These are phyloP conservation scores for Capsicum baccatum DNA, from an alignment of 257 asterid genomes.

Conservation along the genomic window DNA sequence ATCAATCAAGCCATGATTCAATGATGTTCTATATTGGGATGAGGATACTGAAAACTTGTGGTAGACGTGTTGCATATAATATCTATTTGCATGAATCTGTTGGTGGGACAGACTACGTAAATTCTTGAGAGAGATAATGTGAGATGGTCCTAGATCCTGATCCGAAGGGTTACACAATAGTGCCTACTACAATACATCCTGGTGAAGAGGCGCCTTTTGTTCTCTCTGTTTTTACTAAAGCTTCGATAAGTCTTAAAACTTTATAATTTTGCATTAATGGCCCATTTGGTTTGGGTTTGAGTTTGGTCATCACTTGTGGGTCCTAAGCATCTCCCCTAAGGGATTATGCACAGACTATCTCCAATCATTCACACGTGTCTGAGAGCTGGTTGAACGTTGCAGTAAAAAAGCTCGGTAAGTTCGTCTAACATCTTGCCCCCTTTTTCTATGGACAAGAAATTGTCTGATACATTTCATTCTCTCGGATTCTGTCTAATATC, in stretches of 20 bases:
- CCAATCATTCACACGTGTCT: slow-evolving; percentile 35
- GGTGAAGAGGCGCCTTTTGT: no score
- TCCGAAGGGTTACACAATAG: no score
- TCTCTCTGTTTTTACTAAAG: no score
- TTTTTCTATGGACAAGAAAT: not conserved
- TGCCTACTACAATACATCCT: no score
- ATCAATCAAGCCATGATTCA: no score
- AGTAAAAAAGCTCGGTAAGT: slow-evolving; percentile 40
- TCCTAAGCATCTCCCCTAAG: slow-evolving; percentile 31
- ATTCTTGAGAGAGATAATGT: no score
- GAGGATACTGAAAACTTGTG: no score
- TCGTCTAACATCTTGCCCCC: not conserved
- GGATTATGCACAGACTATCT: slow-evolving; percentile 27
- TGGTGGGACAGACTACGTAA: no score
- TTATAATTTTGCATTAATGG: slow-evolving; percentile 49
- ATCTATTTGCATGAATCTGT: no score
- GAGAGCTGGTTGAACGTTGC: slow-evolving; percentile 31
- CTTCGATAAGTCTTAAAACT: slow-evolving; percentile 83
- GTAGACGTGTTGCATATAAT: no score
- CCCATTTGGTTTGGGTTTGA: slow-evolving; percentile 28
- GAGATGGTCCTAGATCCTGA: no score
- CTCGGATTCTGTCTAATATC: not conserved
- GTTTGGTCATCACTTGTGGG: slow-evolving; percentile 27
- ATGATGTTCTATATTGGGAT: no score
- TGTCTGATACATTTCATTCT: slow-evolving; percentile 5